Conservation (phyloP, 169 alveolate genomes). For the Plasmodium vinckei region DNA sequence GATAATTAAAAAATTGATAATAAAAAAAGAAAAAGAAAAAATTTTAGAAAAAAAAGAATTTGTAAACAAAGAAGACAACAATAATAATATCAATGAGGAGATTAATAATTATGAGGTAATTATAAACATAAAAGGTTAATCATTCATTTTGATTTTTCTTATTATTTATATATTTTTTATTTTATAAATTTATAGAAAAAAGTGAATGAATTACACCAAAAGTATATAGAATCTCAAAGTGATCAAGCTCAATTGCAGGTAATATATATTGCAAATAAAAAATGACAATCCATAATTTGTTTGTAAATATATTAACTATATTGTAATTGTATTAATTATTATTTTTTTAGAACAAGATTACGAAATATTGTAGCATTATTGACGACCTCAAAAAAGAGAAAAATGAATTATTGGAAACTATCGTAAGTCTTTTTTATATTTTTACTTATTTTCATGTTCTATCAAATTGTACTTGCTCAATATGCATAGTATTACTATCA, state of each 20-base stretch:
- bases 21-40: slow-evolving; percentile 9
- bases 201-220: slow-evolving; percentile 51
- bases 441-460: neutral
- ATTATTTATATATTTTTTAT: slow-evolving; percentile 2
- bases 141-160: neutral
- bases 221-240: slow-evolving; percentile 27
- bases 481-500: neutral
- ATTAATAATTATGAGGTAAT: slow-evolving; percentile 11
- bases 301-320: too few relatives aligned
- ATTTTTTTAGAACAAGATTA: slow-evolving; percentile 37
- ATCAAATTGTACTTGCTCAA: neutral
- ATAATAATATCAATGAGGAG: neutral
- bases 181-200: slow-evolving; percentile 36
- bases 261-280: neutral
- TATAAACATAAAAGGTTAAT: neutral
- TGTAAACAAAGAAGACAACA: neutral
- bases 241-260: slow-evolving; percentile 60
- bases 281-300: neutral
- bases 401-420: slow-evolving; percentile 6
- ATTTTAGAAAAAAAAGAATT: neutral
- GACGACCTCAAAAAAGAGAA: slow-evolving; percentile 56
- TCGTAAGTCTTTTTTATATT: slow-evolving; percentile 17
- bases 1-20: slow-evolving; percentile 48
- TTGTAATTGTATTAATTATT: neutral
- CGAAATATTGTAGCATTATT: slow-evolving; percentile 17